Percentiles rank a stretch among this genome's conserved stretches.
Conservation (phyloP, 2,329 filamentous ascomycete genomes). For the Bipolaris zeicola region DNA sequence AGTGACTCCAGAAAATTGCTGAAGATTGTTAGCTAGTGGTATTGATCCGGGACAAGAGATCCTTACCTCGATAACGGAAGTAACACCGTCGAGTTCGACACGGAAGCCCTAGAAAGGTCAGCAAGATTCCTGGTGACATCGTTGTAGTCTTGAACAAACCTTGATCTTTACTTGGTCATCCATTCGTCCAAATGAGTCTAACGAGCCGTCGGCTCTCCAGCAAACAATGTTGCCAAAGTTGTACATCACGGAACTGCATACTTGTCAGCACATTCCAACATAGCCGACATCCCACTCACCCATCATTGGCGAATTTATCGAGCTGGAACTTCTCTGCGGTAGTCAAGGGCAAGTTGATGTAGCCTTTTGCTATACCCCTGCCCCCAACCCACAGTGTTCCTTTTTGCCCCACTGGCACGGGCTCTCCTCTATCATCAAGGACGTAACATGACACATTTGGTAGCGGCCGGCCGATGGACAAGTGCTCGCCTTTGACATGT, state of each 20-base stretch:
- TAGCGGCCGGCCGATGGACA: slow-evolving; percentile 62
- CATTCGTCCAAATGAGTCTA: slow-evolving; percentile 62
- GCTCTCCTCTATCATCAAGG: slow-evolving; percentile 55
- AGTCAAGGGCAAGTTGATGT: slow-evolving; percentile 59
- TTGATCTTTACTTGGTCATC: slow-evolving; percentile 69
- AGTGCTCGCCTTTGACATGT: slow-evolving; percentile 53
- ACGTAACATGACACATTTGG: slow-evolving; percentile 64
- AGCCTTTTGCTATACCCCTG: slow-evolving; percentile 61
- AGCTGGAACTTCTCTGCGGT: slow-evolving; percentile 57
- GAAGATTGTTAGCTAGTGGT: slow-evolving; percentile 3
- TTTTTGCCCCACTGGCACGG: slow-evolving; percentile 55
- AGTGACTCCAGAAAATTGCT: slow-evolving; percentile 53
- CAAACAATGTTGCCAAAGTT: slow-evolving; percentile 65
- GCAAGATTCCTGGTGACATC: not conserved
- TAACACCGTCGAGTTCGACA: slow-evolving; percentile 65
- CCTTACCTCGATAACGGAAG: slow-evolving; percentile 39
- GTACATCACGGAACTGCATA: slow-evolving; percentile 56
- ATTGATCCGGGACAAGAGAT: not conserved
- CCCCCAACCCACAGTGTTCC: slow-evolving; percentile 65
- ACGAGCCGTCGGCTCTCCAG: slow-evolving; percentile 60
- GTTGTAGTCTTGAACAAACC: slow-evolving; percentile 12
- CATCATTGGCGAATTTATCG: slow-evolving; percentile 59
- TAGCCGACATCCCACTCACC: slow-evolving; percentile 44
- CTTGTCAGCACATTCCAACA: not conserved
- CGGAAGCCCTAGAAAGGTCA: slow-evolving; percentile 58